These are phyloP conservation scores for Acarospora socialis DNA, from an alignment of 2,329 filamentous ascomycete species.

Conservation along the genomic window DNA sequence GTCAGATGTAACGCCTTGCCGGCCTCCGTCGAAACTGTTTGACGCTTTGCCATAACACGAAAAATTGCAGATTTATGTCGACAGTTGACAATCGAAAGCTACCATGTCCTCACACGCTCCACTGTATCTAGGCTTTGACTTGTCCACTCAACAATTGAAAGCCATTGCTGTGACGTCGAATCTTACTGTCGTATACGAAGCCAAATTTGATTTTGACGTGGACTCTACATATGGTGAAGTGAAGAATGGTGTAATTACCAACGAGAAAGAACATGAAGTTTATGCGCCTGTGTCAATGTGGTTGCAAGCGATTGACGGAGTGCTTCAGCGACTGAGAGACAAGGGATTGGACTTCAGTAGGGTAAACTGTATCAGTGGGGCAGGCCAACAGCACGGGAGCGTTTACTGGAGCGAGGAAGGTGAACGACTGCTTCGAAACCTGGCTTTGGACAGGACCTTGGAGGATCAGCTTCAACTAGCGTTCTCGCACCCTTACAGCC, in stretches of 20 bases:
- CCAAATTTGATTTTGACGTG: conserved; percentile 89
- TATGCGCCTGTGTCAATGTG: conserved; percentile 89
- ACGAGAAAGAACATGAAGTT: conserved; percentile 72
- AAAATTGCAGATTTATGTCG: too few species aligned
- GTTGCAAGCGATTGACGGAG: conserved; percentile 82
- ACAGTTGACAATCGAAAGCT: too few species aligned
- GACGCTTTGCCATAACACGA: too few species aligned
- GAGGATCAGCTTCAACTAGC: conserved; percentile 58
- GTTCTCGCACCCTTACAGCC: conserved; percentile 74
- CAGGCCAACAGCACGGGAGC: conserved; percentile 94
- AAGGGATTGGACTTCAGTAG: conserved; percentile 57
- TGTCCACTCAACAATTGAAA: conserved; percentile 95
- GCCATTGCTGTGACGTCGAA: conserved; percentile 75
- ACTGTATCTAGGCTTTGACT: conserved; percentile 83
- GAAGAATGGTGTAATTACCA: conserved; percentile 74
- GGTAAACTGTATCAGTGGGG: conserved; percentile 73
- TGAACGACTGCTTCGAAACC: conserved; percentile 44
- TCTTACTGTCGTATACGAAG: conserved; percentile 65
- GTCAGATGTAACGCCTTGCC: too few species aligned
- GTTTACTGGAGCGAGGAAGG: conserved; percentile 77
- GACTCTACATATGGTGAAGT: conserved; percentile 68
- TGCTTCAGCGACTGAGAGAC: conserved; percentile 57
- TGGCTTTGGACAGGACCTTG: conserved; percentile 49
- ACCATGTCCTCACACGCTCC: too few species aligned
- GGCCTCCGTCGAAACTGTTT: too few species aligned